Evolutionary conservation across 1,284 basidiomycete species (phyloP).

Genomic region (Volvariella volvacea): DNA sequence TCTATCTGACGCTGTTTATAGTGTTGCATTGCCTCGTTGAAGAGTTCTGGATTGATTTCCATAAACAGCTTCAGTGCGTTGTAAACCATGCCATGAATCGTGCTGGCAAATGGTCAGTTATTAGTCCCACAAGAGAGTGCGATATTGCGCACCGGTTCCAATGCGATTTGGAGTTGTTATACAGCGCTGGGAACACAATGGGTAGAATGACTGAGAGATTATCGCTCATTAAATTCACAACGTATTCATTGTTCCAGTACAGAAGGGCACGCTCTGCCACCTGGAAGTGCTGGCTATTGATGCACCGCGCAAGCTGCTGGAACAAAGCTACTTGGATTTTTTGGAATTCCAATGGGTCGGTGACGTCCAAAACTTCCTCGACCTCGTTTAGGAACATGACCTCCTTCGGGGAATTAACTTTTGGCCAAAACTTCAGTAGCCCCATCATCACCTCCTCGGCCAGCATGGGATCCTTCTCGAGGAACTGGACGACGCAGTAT

Average conservation of each 20-base stretch:
- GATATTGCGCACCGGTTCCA: constrained; percentile 82
- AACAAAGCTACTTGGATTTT: constrained; percentile 95
- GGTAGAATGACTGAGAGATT: constrained; percentile 88
- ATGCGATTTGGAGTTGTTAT: constrained; percentile 94
- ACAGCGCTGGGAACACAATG: constrained; percentile 97
- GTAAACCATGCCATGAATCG: constrained; percentile 99
- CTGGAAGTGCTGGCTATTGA: constrained; percentile 99
- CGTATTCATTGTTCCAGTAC: constrained; percentile 99
- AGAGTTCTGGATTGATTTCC: constrained; percentile 97
- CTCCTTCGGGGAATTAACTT: constrained; percentile 99
- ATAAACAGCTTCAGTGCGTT: constrained; percentile 98
- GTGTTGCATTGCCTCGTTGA: constrained; percentile 91
- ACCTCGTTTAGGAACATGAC: constrained; percentile 99
- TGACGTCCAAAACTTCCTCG: constrained; percentile 98
- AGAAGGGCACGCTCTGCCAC: constrained; percentile 91
- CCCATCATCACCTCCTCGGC: constrained; percentile 97
- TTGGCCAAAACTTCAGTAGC: constrained; percentile 96
- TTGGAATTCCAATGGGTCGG: constrained; percentile 93
- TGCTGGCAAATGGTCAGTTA: constrained; percentile 43
- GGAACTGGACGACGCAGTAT: constrained; percentile 98
- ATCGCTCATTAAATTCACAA: constrained; percentile 98
- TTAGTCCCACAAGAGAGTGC: constrained; percentile 5
- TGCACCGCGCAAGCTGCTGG: constrained; percentile 92
- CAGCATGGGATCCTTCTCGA: constrained; percentile 91
- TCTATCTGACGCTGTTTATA: constrained; percentile 86